phyloP scores from a whole-genome alignment of 2,329 filamentous ascomycete genomes.

The Shiraia bambusicola region DNA sequence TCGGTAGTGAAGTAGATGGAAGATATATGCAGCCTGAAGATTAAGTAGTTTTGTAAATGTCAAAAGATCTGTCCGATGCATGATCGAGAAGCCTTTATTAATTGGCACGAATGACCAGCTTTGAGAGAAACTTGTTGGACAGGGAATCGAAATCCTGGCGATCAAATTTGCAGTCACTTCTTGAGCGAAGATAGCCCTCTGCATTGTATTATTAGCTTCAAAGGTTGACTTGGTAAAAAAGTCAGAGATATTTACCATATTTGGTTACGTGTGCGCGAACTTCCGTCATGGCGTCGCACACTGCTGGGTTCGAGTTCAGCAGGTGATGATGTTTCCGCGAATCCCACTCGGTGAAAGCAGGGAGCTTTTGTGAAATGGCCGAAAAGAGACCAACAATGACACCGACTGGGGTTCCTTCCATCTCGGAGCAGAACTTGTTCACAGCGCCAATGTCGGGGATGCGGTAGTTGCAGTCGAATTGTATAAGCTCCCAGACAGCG shows the following conservation, averaged over 20 bases:
- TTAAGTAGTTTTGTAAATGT: slow-evolving; percentile 9
- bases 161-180: slow-evolving; percentile 80
- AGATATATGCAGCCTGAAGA: slow-evolving; percentile 15
- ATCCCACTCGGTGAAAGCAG: slow-evolving; percentile 91
- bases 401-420: slow-evolving; percentile 93
- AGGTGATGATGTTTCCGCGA: slow-evolving; percentile 86
- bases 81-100: slow-evolving; percentile 58
- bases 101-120: slow-evolving; percentile 93
- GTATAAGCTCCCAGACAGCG: slow-evolving; percentile 97
- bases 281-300: slow-evolving; percentile 95
- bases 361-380: slow-evolving; percentile 95
- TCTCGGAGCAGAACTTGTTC: slow-evolving; percentile 92
- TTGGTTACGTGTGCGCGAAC: slow-evolving; percentile 88
- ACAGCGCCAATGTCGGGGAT: slow-evolving; percentile 81
- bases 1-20: slow-evolving; percentile 13
- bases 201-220: slow-evolving; percentile 48
- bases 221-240: too few species aligned
- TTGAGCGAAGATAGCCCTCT: slow-evolving; percentile 85
- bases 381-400: slow-evolving; percentile 97
- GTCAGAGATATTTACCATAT: slow-evolving; percentile 69
- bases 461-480: slow-evolving; percentile 96
- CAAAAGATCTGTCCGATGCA: background rate
- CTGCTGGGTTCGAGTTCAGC: slow-evolving; percentile 84
- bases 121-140: slow-evolving; percentile 96
- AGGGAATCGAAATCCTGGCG: slow-evolving; percentile 90